Percentiles rank a stretch among this genome's conserved stretches.
Conservation (phyloP, 192 early-diverging fungal species). For the Backusella parvicylindrica region DNA sequence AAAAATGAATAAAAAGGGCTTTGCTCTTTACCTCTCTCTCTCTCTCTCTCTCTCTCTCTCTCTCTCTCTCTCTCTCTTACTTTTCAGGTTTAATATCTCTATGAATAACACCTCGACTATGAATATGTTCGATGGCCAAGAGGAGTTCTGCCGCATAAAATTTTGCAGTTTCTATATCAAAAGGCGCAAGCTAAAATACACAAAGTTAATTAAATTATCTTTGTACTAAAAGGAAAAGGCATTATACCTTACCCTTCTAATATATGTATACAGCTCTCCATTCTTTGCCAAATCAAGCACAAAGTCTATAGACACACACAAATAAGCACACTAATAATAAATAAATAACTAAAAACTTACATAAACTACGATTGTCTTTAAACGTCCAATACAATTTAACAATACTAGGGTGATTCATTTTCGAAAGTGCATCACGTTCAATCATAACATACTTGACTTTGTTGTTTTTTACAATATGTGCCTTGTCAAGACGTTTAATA, state of each 20-base stretch:
- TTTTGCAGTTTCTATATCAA: constrained; percentile 65
- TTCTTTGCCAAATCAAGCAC: constrained; percentile 86
- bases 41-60: not conserved
- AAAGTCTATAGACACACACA: constrained; percentile 59
- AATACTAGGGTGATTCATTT: constrained; percentile 84
- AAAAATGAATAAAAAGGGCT: not conserved
- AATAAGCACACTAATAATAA: not conserved
- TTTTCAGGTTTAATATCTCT: constrained; percentile 96
- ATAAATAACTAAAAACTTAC: constrained; percentile 29
- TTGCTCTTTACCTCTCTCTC: not conserved
- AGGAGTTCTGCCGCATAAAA: constrained; percentile 92
- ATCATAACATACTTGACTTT: constrained; percentile 96
- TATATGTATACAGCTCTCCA: constrained; percentile 87
- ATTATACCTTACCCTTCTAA: constrained; percentile 60
- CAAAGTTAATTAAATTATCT: too few species aligned
- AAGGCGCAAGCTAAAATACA: constrained; percentile 60
- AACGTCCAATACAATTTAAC: constrained; percentile 95
- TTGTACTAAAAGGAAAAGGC: too few species aligned
- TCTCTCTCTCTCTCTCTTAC: constrained; percentile 33
- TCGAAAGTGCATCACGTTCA: constrained; percentile 87
- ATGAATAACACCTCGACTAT: constrained; percentile 82
- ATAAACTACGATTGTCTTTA: constrained; percentile 86
- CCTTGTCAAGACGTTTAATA: constrained; percentile 87
- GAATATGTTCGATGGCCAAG: constrained; percentile 85
- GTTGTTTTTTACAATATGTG: constrained; percentile 90